Percentiles rank a stretch among this genome's conserved stretches.
Evolutionary conservation across 495 filamentous ascomycete genomes (phyloP).

Genomic region (Podospora comata): DNA sequence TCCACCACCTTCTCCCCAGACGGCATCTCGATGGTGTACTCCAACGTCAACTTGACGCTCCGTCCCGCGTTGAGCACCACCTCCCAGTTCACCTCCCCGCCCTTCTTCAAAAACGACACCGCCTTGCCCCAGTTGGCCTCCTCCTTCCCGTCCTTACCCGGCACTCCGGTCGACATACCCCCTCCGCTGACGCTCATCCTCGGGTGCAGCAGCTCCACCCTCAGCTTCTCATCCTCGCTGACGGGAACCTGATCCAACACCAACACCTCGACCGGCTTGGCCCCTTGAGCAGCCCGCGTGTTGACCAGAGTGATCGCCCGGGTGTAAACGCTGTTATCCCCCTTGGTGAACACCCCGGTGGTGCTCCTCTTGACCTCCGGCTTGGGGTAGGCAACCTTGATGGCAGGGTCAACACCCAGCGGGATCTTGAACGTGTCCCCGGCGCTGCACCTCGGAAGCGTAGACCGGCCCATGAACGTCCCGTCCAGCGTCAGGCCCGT

Average conservation of each 20-base stretch:
- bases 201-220: constrained; percentile 53
- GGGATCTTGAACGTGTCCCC: constrained; percentile 59
- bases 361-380: constrained; percentile 55
- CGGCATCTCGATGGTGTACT: constrained; percentile 62
- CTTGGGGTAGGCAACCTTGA: constrained; percentile 60
- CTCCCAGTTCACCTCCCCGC: constrained; percentile 61
- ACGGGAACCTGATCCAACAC: constrained; percentile 68
- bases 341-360: constrained; percentile 53
- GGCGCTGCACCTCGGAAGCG: constrained; percentile 55
- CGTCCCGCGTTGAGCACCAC: constrained; percentile 55
- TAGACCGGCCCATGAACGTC: constrained; percentile 61
- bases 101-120: constrained; percentile 50
- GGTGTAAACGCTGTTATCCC: constrained; percentile 56
- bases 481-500: constrained; percentile 66
- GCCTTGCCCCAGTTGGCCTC: constrained; percentile 49
- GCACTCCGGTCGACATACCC: constrained; percentile 36
- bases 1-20: constrained; percentile 46
- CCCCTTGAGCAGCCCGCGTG: constrained; percentile 43
- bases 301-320: constrained; percentile 59
- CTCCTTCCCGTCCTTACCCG: constrained; percentile 28
- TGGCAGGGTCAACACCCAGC: constrained; percentile 63
- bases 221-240: constrained; percentile 60
- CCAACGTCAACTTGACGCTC: constrained; percentile 55
- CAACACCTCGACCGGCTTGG: constrained; percentile 49
- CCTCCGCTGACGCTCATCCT: constrained; percentile 49